Base-by-base conservation (phyloP, 2,329 filamentous ascomycete species). In the Lachnellula cervina region DNA sequence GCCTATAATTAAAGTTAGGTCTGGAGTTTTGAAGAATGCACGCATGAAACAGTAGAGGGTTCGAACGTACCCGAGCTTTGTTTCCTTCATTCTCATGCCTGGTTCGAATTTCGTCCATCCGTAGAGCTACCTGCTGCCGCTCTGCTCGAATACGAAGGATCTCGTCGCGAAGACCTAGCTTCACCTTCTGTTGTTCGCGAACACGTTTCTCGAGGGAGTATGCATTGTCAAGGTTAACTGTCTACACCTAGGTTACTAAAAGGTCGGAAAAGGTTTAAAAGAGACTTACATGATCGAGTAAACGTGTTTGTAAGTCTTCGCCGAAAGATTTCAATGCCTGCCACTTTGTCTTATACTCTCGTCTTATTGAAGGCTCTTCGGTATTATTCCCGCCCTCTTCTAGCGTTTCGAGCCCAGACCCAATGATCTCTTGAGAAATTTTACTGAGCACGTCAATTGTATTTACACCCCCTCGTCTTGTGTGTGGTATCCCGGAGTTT, bases 371-470 rank as follows among this genome's bases (percentile, higher is more conserved):
- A 14, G 74, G 63, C 28, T 79, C 75, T 23, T 74, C 70, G 5
- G 76, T 74, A 1, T 74, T 75, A 4, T 63, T 67, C 0, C 68
- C 69, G 9, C 74, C 70, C 34, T 78, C 74, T 44, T 77, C 71
- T 2, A 84, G 67, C 48, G 76, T 76, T 1, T 72, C 71, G 34
- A 85, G 66, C 14, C 74, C 78, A 2, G 74, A 70, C n/a, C 74
- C 75, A 19, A 85, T 73, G 34, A 85, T 75, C 63, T 87, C 83
- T 35, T 83, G 77, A 64, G 81, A 86, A 14, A 86, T 75, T 59
- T 84, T 79, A 5, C 78, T 74, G 38, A 87, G 73, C 1, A 87
- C 83, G 61, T 87, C 84, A 2, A 87, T 73, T 0, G 80, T 76
- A 48, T 82, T 87, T 61, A 86, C 82, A 46, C 81, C 80, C 21